Evolutionary conservation across 495 filamentous ascomycete species (phyloP).

Genomic region (Hyaloscypha bicolor): DNA sequence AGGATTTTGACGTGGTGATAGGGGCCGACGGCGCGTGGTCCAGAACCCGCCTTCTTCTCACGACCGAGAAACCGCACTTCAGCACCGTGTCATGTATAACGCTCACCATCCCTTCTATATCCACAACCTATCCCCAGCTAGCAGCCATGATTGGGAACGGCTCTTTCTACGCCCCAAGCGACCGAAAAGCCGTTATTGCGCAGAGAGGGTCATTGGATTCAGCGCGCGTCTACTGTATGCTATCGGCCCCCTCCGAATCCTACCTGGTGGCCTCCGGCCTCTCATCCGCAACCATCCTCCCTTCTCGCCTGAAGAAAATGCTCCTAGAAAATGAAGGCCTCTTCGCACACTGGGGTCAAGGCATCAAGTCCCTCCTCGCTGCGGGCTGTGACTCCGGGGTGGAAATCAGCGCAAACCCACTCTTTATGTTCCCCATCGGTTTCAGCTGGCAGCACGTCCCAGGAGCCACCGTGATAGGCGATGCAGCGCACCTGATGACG

Average conservation of each 20-base stretch:
- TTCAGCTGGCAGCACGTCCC: constrained; percentile 48
- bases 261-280: constrained; percentile 6
- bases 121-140: constrained; percentile 39
- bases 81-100: constrained; percentile 42
- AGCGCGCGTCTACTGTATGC: constrained; percentile 39
- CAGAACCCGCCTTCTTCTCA: constrained; percentile 39
- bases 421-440: constrained; percentile 56
- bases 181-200: constrained; percentile 40
- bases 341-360: constrained; percentile 12
- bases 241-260: constrained; percentile 8
- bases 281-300: neutral
- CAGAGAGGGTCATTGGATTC: constrained; percentile 53
- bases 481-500: constrained; percentile 65
- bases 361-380: constrained; percentile 10
- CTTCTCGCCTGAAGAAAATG: neutral
- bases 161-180: constrained; percentile 43
- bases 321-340: neutral
- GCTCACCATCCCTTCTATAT: constrained; percentile 44
- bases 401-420: constrained; percentile 17
- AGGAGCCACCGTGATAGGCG: constrained; percentile 59
- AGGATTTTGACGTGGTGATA: constrained; percentile 45
- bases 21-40: constrained; percentile 51
- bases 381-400: constrained; percentile 23
- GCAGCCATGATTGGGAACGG: constrained; percentile 47
- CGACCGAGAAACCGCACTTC: constrained; percentile 36